Evolutionary conservation across 257 asterid species (phyloP), one percentile per base, ranked within the genome.

Genomic region (Misopates orontium): DNA sequence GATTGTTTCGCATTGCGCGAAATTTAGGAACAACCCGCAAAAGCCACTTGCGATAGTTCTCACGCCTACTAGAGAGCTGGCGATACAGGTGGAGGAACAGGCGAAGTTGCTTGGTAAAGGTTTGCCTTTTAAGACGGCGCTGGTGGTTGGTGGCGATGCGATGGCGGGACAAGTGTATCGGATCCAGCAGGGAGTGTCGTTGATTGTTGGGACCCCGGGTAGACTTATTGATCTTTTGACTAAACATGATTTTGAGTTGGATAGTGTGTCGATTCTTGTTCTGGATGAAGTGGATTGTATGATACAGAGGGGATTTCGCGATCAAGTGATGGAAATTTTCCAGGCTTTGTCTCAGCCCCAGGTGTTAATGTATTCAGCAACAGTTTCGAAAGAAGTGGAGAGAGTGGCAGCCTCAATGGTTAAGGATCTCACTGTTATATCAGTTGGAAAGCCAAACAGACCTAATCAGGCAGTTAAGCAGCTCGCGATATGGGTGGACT

Each of bases 191-290:
- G 98, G 97, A 44, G 86, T 86, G 23, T 89, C 98, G 0, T 70
- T 93, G 90, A 85, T 93, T 71, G 95, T 89, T 55, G 97, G 88
- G 56, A 93, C 98, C 14, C 97, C 98, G 0, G 98, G 98, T 45
- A 81, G 98, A 62, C 84, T 93, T 18, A 83, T 93, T 50, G 98
- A 93, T 82, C 87, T 93, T 75, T 84, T 93, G 51, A 70, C 81
- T 48, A 93, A 89, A 80, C 84, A 87, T 62, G 96, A 93, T 51
- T 75, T 87, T 41, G 85, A 82, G 71, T 76, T 92, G 72, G 87
- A 81, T 52, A 64, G 78, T 41, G 56, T 93, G 73, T 85, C 97
- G 1, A 72, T 86, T 60, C 82, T 93, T 66, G 98, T 93, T 41
- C 78, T 93, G 41, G 98, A 93, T 75, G 98, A 93, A 67, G 95